These are phyloP conservation scores for Lipomyces kockii DNA, from an alignment of 805 yeast species.

Conservation along the genomic window DNA sequence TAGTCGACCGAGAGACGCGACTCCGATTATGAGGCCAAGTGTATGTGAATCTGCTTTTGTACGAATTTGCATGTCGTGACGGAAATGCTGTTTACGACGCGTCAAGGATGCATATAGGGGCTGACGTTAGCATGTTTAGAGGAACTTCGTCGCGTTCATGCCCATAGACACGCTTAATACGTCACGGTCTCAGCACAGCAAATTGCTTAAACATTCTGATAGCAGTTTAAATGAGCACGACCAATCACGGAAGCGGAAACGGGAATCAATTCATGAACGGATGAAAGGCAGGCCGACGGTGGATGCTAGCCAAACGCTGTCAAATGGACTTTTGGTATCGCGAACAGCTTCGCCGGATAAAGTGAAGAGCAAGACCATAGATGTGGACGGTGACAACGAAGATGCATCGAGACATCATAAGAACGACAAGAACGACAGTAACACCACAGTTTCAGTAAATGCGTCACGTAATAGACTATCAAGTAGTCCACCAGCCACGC, in stretches of 20 bases:
- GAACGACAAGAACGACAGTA: neutral
- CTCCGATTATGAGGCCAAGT: slow-evolving; percentile 9
- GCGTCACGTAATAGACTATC: neutral
- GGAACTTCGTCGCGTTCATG: neutral
- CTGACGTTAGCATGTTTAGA: neutral
- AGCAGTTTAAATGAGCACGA: neutral
- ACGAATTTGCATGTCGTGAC: neutral
- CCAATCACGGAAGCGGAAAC: neutral
- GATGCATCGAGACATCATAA: neutral
- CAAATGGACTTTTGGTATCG: neutral
- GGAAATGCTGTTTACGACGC: neutral
- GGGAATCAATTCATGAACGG: slow-evolving; percentile 4
- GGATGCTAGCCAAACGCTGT: neutral
- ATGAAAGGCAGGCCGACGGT: slow-evolving; percentile 2
- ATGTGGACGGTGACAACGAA: slow-evolving; percentile 8
- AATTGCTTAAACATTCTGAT: neutral
- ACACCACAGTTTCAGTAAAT: neutral
- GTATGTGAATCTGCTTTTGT: slow-evolving; percentile 2
- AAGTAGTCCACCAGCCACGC: neutral
- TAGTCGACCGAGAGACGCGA: slow-evolving; percentile 10
- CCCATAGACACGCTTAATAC: slow-evolving; percentile 7
- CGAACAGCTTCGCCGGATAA: neutral
- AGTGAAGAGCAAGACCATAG: neutral
- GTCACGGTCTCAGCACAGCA: slow-evolving; percentile 7
- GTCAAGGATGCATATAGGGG: neutral